Evolutionary conservation across 2,329 filamentous ascomycete species (phyloP).

Genomic region (Monascus ruber): DNA sequence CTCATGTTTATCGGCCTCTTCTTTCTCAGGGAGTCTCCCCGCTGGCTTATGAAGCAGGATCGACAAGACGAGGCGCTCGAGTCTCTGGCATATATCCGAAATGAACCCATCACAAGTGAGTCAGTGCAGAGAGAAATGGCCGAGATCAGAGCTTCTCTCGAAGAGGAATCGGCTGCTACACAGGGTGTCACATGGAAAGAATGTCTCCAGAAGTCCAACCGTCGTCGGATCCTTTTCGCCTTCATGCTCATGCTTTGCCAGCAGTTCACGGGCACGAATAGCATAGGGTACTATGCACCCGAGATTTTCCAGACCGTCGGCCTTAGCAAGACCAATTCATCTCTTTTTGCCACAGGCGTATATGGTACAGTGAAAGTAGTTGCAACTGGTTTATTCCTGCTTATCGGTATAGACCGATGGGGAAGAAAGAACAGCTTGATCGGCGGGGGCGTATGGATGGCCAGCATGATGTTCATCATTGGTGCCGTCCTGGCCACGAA

Average conservation of each 20-base stretch:
- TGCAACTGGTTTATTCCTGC: slow-evolving; percentile 24
- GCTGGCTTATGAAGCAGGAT: slow-evolving; percentile 45
- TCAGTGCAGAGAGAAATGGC: slow-evolving; percentile 23
- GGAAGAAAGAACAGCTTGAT: slow-evolving; percentile 25
- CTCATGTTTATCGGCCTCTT: slow-evolving; percentile 40
- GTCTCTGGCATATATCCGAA: slow-evolving; percentile 27
- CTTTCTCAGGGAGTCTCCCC: slow-evolving; percentile 42
- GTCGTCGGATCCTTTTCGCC: slow-evolving; percentile 25
- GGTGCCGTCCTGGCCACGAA: slow-evolving; percentile 22
- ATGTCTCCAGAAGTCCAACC: slow-evolving; percentile 25
- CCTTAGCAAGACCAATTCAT: slow-evolving; percentile 19
- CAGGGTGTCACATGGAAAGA: slow-evolving; percentile 33
- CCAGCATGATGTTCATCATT: slow-evolving; percentile 30
- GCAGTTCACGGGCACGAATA: slow-evolving; percentile 30
- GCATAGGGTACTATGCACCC: slow-evolving; percentile 29
- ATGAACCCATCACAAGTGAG: slow-evolving; percentile 15
- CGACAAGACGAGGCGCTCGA: slow-evolving; percentile 33
- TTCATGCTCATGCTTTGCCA: slow-evolving; percentile 32
- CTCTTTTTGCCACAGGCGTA: slow-evolving; percentile 27
- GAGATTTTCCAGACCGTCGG: slow-evolving; percentile 28
- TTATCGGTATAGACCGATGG: slow-evolving; percentile 28
- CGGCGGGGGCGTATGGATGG: slow-evolving; percentile 24
- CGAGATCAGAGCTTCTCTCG: slow-evolving; percentile 30
- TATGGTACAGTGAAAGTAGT: slow-evolving; percentile 30
- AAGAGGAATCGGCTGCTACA: slow-evolving; percentile 29